Evolutionary conservation across 2,329 filamentous ascomycete genomes (phyloP).

Genomic region (Penicillium italicum): DNA sequence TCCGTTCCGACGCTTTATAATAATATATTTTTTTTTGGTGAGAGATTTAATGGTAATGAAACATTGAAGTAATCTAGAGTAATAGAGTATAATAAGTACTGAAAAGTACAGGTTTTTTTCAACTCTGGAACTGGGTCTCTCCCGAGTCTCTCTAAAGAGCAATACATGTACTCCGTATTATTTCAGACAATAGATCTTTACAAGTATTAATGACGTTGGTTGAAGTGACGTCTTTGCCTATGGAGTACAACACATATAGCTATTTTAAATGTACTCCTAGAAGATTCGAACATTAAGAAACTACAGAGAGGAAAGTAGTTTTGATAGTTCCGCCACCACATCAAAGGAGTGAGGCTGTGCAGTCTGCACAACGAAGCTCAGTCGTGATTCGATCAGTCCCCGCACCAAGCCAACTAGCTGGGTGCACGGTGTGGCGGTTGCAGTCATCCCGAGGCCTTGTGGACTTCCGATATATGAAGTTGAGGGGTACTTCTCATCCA

Average conservation of each 20-base stretch:
- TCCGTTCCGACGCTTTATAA: not conserved
- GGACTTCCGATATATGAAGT: not conserved
- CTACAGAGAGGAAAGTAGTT: constrained; percentile 1
- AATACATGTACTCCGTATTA: no score
- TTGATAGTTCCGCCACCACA: constrained; percentile 14
- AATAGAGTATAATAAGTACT: constrained; percentile 1
- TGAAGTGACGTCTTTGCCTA: constrained; percentile 14
- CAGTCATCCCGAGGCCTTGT: not conserved
- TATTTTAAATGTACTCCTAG: not conserved
- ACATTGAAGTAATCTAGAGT: no score
- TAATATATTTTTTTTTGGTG: not conserved
- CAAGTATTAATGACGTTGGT: constrained; percentile 3
- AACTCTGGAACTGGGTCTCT: constrained; percentile 28
- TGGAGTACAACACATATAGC: not conserved
- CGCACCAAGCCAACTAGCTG: constrained; percentile 24
- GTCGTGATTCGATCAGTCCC: constrained; percentile 25
- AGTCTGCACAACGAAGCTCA: constrained; percentile 9
- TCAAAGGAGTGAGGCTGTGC: constrained; percentile 31
- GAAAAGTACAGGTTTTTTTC: constrained; percentile 2
- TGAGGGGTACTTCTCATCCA: constrained; percentile 5
- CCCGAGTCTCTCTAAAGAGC: constrained; percentile 10
- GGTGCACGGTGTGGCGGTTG: constrained; percentile 21
- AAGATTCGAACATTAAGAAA: constrained; percentile 2
- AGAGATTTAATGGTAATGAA: constrained; percentile 5
- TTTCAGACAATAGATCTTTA: no score